Evolutionary conservation across 2,329 filamentous ascomycete species (phyloP).

Genomic region (Colletotrichum lupini): DNA sequence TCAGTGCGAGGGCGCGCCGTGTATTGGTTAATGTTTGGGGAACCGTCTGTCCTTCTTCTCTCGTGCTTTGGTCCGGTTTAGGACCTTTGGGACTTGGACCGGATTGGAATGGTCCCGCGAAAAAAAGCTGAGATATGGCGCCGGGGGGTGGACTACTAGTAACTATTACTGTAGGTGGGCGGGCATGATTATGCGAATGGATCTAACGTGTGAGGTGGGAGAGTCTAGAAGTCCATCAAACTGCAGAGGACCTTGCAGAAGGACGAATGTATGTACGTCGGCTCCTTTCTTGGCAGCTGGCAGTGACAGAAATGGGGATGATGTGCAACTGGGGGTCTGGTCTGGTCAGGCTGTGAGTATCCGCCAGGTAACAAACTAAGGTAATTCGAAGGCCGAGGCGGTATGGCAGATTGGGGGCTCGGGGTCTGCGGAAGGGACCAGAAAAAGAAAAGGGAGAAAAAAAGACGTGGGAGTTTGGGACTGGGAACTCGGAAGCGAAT

Average conservation of each 20-base stretch:
- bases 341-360: too few relatives aligned
- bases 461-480: too few relatives aligned
- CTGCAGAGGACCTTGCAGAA: not conserved
- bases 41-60: not conserved
- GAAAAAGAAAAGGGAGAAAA: not conserved
- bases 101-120: constrained; percentile 10
- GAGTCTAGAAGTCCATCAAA: not conserved
- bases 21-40: constrained; percentile 1
- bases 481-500: not conserved
- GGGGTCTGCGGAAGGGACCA: not conserved
- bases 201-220: not conserved
- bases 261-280: not conserved
- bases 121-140: not conserved
- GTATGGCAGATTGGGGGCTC: not conserved
- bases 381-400: not conserved
- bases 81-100: not conserved
- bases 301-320: not conserved
- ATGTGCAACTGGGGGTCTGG: too few relatives aligned
- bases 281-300: not conserved
- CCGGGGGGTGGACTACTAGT: not conserved
- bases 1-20: not conserved
- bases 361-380: too few relatives aligned
- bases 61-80: constrained; percentile 5
- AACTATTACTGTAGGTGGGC: not conserved
- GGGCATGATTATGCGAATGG: not conserved